Evolutionary conservation across 2,329 filamentous ascomycete genomes (phyloP).

Genomic region (Phialophora verrucosa): DNA sequence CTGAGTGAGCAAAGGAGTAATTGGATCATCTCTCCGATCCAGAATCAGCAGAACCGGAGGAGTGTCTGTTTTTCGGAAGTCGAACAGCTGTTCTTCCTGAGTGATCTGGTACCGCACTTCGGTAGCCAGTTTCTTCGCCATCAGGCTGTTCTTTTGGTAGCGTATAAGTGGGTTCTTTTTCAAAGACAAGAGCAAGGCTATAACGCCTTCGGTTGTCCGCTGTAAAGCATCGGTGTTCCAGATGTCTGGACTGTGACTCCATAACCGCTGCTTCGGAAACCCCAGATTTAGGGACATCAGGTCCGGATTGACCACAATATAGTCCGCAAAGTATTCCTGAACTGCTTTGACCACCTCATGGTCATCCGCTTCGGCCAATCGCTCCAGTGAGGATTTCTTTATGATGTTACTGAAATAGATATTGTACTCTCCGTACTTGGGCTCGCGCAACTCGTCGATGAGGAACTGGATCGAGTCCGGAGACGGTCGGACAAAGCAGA

Average conservation of each 20-base stretch:
- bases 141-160: conserved; percentile 86
- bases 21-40: conserved; percentile 90
- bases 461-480: conserved; percentile 90
- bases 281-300: conserved; percentile 80
- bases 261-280: conserved; percentile 76
- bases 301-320: conserved; percentile 92
- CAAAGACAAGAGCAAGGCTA: conserved; percentile 81
- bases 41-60: conserved; percentile 89
- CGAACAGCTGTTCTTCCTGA: conserved; percentile 94
- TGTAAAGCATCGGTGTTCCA: conserved; percentile 92
- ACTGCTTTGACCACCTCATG: conserved; percentile 94
- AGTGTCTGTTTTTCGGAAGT: conserved; percentile 93
- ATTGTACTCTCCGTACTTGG: conserved; percentile 96
- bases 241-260: conserved; percentile 78
- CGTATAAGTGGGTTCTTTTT: conserved; percentile 97
- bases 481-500: conserved; percentile 91
- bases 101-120: conserved; percentile 92
- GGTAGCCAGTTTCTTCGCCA: conserved; percentile 90
- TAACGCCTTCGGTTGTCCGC: conserved; percentile 81
- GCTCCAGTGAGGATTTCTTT: conserved; percentile 93
- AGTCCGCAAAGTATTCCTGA: conserved; percentile 97
- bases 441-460: conserved; percentile 93
- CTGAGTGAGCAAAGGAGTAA: conserved; percentile 91
- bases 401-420: conserved; percentile 98
- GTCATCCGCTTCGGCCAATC: conserved; percentile 93